phyloP scores from a whole-genome alignment of 129 eudicot species.

The Lactuca saligna region DNA sequence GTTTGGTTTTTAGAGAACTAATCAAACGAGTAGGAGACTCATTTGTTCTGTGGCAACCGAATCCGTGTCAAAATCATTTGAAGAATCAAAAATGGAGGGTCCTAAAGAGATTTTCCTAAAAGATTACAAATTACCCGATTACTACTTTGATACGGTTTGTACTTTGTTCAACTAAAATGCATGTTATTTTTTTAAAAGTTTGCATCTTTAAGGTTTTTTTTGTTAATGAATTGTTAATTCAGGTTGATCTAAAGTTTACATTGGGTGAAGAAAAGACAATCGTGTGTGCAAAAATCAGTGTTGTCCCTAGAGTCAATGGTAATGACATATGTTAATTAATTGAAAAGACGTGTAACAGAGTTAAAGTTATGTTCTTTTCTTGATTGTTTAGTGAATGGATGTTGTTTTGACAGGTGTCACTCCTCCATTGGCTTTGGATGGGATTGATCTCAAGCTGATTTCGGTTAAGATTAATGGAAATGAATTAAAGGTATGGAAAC shows the following conservation, averaged over 20 bases:
- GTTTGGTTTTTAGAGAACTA: conserved; percentile 37
- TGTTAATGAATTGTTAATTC: conserved; percentile 19
- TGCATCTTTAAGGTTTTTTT: background rate
- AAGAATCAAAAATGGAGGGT: conserved; percentile 67
- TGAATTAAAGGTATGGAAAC: conserved; percentile 56
- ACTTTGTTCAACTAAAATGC: conserved; percentile 6
- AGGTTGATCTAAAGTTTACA: conserved; percentile 78
- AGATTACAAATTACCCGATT: conserved; percentile 91
- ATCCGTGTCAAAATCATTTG: conserved; percentile 47
- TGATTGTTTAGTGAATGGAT: no score
- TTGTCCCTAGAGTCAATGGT: conserved; percentile 78
- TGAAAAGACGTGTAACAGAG: no score
- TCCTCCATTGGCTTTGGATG: conserved; percentile 77
- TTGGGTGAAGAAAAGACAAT: conserved; percentile 86
- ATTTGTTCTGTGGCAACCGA: conserved; percentile 77
- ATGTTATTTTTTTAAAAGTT: background rate
- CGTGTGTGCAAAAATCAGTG: conserved; percentile 63
- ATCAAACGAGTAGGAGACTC: conserved; percentile 44
- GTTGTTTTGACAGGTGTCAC: conserved; percentile 43
- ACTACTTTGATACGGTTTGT: conserved; percentile 81
- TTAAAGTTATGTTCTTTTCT: no score
- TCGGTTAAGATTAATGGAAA: conserved; percentile 59
- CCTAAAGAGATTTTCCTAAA: conserved; percentile 89
- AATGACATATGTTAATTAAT: background rate
- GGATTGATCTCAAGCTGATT: conserved; percentile 76